Conservation (phyloP, 2,329 filamentous ascomycete species). For the Ophiostoma ips region DNA sequence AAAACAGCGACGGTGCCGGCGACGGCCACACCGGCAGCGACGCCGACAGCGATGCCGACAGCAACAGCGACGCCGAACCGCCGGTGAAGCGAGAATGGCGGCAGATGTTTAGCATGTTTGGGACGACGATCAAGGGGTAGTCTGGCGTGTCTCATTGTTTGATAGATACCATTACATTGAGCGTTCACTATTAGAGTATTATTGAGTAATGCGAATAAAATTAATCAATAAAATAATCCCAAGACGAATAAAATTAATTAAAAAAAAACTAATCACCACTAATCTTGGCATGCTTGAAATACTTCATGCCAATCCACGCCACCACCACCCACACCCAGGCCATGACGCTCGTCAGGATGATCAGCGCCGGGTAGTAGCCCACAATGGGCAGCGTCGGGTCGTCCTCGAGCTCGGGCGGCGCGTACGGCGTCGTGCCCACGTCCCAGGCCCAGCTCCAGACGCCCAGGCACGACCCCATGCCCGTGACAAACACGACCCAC, state of each 20-base stretch:
- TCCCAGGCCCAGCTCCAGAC: slow-evolving; percentile 99
- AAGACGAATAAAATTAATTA: not conserved
- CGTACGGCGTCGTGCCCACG: slow-evolving; percentile 89
- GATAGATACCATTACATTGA: not conserved
- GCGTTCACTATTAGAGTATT: not conserved
- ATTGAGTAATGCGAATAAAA: no score
- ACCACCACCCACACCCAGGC: slow-evolving; percentile 98
- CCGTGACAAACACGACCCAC: slow-evolving; percentile 90
- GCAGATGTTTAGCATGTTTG: slow-evolving; percentile 49
- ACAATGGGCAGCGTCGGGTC: slow-evolving; percentile 90
- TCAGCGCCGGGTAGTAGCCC: slow-evolving; percentile 89
- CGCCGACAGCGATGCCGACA: slow-evolving; percentile 30
- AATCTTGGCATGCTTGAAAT: slow-evolving; percentile 95
- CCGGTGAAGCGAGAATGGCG: slow-evolving; percentile 31
- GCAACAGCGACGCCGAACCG: not conserved
- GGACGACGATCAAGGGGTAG: slow-evolving; percentile 37
- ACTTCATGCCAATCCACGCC: slow-evolving; percentile 99
- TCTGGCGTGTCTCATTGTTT: no score
- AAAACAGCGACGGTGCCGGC: not conserved
- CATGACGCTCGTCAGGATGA: slow-evolving; percentile 90
- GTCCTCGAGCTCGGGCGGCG: slow-evolving; percentile 87
- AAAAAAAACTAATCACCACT: slow-evolving; percentile 35
- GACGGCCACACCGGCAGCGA: slow-evolving; percentile 20
- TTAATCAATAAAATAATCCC: not conserved
- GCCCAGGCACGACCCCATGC: slow-evolving; percentile 89